phyloP scores from a whole-genome alignment of 2,329 filamentous ascomycete species.

The Diaporthe capsici region DNA sequence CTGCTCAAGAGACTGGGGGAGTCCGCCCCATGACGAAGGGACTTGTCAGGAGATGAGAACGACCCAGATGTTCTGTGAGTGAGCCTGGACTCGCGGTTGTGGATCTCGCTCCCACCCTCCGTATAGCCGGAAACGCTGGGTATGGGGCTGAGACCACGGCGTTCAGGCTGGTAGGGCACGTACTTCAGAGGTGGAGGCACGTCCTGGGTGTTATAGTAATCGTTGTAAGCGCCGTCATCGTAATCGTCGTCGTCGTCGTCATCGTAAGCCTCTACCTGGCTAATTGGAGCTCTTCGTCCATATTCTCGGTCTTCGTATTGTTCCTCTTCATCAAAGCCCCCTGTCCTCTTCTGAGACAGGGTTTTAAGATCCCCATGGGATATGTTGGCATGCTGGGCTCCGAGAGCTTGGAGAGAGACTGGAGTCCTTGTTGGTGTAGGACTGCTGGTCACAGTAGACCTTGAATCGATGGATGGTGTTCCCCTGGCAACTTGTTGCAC shows the following conservation, averaged over 20 bases:
- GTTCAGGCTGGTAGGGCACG: constrained; percentile 77
- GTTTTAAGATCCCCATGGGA: constrained; percentile 72
- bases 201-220: constrained; percentile 72
- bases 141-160: constrained; percentile 86
- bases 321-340: constrained; percentile 57
- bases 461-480: constrained; percentile 70
- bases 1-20: constrained; percentile 64
- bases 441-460: constrained; percentile 55
- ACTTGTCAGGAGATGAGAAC: constrained; percentile 74
- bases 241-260: constrained; percentile 60
- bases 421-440: constrained; percentile 71
- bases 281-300: constrained; percentile 57
- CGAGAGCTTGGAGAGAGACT: constrained; percentile 70
- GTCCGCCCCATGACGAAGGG: constrained; percentile 58
- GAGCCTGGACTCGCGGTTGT: constrained; percentile 70
- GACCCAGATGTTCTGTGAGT: constrained; percentile 66
- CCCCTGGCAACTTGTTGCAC: constrained; percentile 75
- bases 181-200: constrained; percentile 76
- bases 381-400: constrained; percentile 76
- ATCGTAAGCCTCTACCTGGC: constrained; percentile 52
- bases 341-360: constrained; percentile 63
- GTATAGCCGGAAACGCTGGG: constrained; percentile 92
- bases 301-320: constrained; percentile 62
- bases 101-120: constrained; percentile 74
- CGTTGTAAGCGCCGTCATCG: constrained; percentile 57